Percentiles rank a stretch among this genome's conserved stretches.
These are phyloP conservation scores for Entomortierella lignicola DNA, from an alignment of 192 early-diverging fungal genomes.

Conservation along the genomic window DNA sequence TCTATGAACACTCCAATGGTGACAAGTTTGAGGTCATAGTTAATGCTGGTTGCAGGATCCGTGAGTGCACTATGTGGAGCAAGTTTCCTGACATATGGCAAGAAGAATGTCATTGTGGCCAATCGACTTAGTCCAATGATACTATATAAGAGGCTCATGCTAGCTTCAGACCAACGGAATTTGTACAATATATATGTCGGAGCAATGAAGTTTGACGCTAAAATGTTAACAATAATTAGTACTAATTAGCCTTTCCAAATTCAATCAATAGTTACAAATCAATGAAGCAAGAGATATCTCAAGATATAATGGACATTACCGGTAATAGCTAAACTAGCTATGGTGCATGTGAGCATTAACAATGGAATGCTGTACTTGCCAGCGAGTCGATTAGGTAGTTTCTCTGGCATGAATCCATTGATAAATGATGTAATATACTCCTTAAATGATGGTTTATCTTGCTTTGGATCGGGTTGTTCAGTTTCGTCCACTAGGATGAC, in stretches of 20 bases:
- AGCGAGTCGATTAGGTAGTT: conserved; percentile 18
- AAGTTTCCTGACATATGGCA: conserved; percentile 16
- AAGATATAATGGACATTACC: no score
- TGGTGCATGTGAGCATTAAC: conserved; percentile 24
- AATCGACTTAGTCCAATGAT: conserved; percentile 31
- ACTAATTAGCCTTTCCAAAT: no score
- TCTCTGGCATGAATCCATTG: conserved; percentile 2
- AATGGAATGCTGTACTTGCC: conserved; percentile 26
- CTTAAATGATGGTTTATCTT: not conserved
- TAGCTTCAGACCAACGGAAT: conserved; percentile 18
- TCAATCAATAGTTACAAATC: no score
- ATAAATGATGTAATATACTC: not conserved
- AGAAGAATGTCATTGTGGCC: conserved; percentile 14
- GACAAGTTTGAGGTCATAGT: conserved; percentile 35
- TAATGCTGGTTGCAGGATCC: conserved; percentile 13
- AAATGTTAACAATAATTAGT: no score
- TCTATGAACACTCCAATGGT: conserved; percentile 20
- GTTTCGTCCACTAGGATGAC: not conserved
- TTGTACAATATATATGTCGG: conserved; percentile 15
- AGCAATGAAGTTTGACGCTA: no score
- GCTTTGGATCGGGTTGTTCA: not conserved
- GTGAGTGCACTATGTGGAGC: conserved; percentile 1
- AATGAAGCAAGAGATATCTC: no score
- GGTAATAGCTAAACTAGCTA: no score
- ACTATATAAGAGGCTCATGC: conserved; percentile 7